Conservation (phyloP, 2,329 filamentous ascomycete genomes). For the Nemania serpens region DNA sequence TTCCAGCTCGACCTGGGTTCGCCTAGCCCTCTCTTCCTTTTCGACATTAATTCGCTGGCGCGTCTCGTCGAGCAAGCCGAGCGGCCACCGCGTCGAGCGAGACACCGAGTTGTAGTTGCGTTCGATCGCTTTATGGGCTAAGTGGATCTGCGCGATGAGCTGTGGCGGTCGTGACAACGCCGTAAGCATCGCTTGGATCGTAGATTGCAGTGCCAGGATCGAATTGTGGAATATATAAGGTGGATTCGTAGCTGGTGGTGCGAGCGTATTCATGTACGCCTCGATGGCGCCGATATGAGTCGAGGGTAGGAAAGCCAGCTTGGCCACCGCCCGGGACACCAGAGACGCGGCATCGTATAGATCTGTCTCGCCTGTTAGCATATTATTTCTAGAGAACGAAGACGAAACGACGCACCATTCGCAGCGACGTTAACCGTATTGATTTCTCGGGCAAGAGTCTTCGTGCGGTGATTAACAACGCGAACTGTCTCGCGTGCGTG, state of each 20-base stretch:
- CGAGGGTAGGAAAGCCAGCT: slow-evolving; percentile 69
- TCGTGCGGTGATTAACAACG: slow-evolving; percentile 80
- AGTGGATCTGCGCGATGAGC: slow-evolving; percentile 76
- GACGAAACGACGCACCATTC: slow-evolving; percentile 53
- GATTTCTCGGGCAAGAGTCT: slow-evolving; percentile 78
- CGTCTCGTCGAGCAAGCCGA: slow-evolving; percentile 84
- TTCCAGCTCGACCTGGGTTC: slow-evolving; percentile 71
- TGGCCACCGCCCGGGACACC: slow-evolving; percentile 56
- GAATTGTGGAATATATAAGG: slow-evolving; percentile 73
- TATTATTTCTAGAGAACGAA: not conserved
- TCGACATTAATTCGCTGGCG: slow-evolving; percentile 82
- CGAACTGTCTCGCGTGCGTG: slow-evolving; percentile 90
- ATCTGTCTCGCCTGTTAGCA: slow-evolving; percentile 51
- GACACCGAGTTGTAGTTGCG: slow-evolving; percentile 76
- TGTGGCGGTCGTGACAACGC: slow-evolving; percentile 79
- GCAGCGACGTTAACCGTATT: slow-evolving; percentile 72
- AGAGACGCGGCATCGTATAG: slow-evolving; percentile 68
- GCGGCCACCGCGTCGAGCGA: slow-evolving; percentile 77
- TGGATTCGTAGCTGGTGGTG: slow-evolving; percentile 73
- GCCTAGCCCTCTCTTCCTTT: slow-evolving; percentile 77
- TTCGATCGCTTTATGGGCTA: slow-evolving; percentile 75
- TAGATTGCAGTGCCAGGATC: slow-evolving; percentile 80
- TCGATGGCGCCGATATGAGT: slow-evolving; percentile 72
- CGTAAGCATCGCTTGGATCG: slow-evolving; percentile 78
- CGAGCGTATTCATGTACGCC: slow-evolving; percentile 69